Percentiles rank a stretch among this genome's conserved stretches.
Conservation (phyloP, 2,329 filamentous ascomycete species). For the Colletotrichum nymphaeae region DNA sequence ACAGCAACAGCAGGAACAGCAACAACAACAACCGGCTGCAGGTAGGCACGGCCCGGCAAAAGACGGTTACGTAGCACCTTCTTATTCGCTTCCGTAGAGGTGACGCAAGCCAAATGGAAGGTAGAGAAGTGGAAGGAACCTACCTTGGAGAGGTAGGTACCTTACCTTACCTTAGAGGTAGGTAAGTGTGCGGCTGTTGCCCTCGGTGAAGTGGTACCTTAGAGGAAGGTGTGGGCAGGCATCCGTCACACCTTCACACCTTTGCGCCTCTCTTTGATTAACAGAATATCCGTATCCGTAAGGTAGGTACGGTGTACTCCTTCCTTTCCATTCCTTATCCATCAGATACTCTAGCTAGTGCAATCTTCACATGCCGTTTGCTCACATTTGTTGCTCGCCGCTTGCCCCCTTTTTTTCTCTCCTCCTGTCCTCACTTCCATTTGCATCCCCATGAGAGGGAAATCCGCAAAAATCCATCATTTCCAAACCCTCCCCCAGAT, state of each 20-base stretch:
- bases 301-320: too few relatives aligned
- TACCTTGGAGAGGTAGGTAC: too few relatives aligned
- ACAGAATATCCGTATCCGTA: neutral
- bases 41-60: constrained; percentile 18
- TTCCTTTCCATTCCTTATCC: too few relatives aligned
- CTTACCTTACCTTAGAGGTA: too few relatives aligned
- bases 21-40: constrained; percentile 16
- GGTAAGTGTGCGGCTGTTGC: neutral
- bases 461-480: constrained; percentile 10
- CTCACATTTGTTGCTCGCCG: neutral
- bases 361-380: neutral
- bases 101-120: neutral
- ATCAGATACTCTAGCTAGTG: too few relatives aligned
- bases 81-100: neutral
- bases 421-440: neutral
- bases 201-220: neutral
- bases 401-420: constrained; percentile 9
- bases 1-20: neutral
- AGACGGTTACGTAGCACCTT: neutral
- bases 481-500: constrained; percentile 16
- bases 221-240: neutral
- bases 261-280: neutral
- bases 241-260: neutral
- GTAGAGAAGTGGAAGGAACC: neutral
- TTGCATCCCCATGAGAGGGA: constrained; percentile 1